Evolutionary conservation across 139 green algal genomes (phyloP).

Genomic region (Coelastrella sp.): DNA sequence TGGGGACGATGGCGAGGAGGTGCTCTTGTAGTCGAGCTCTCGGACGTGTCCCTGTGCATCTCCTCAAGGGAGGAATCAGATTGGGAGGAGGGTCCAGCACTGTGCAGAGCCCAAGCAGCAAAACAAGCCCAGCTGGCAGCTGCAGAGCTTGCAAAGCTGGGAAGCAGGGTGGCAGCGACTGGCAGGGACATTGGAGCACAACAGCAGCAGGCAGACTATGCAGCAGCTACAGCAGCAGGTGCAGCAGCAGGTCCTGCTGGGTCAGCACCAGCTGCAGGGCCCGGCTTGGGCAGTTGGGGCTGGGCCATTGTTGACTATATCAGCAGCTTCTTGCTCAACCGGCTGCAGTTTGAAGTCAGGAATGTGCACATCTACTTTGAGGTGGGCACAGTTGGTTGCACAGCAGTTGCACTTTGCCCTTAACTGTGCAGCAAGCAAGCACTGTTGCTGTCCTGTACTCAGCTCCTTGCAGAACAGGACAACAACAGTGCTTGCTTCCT

Average conservation of each 20-base stretch:
- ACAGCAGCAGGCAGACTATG: slow-evolving; percentile 27
- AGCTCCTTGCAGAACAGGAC: no score
- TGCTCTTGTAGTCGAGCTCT: slow-evolving; percentile 66
- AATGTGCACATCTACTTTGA: slow-evolving; percentile 78
- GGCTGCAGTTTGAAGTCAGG: slow-evolving; percentile 77
- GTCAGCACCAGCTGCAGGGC: slow-evolving; percentile 4
- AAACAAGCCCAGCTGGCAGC: slow-evolving; percentile 85
- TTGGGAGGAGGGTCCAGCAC: slow-evolving; percentile 66
- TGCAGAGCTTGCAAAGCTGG: slow-evolving; percentile 74
- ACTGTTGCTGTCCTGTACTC: no score
- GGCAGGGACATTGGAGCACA: neutral
- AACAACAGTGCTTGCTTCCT: no score
- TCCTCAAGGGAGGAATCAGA: slow-evolving; percentile 58
- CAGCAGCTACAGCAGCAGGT: slow-evolving; percentile 38
- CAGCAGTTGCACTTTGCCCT: no score
- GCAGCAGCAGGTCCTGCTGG: slow-evolving; percentile 13
- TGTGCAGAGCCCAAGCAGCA: slow-evolving; percentile 64
- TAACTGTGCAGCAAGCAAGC: no score
- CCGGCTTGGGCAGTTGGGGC: slow-evolving; percentile 40
- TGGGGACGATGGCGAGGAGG: slow-evolving; percentile 66
- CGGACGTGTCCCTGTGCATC: slow-evolving; percentile 58
- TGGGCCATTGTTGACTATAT: slow-evolving; percentile 68
- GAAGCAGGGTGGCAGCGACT: slow-evolving; percentile 49
- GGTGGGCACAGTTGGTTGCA: slow-evolving; percentile 46
- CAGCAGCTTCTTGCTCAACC: slow-evolving; percentile 71